Percentiles rank a stretch among this genome's conserved stretches.
phyloP scores from a whole-genome alignment of 352 stramenopile genomes.

The Pythium oligandrum region DNA sequence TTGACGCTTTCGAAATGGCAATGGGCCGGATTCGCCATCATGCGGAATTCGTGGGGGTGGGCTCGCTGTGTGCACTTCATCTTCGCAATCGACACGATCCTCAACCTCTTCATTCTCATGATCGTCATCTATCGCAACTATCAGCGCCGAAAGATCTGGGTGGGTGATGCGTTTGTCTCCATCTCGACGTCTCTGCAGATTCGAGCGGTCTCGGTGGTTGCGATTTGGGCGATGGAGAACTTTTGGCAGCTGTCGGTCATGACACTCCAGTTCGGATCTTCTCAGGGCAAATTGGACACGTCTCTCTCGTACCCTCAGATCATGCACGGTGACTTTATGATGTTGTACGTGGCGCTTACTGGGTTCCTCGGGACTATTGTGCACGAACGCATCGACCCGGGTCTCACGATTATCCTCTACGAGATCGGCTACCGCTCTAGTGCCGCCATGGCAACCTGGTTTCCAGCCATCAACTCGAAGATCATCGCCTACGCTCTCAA shows the following conservation, averaged over 20 bases:
- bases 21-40: constrained; percentile 4
- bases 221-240: constrained; percentile 24
- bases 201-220: constrained; percentile 16
- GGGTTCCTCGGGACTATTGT: constrained; percentile 18
- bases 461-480: too few species aligned
- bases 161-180: constrained; percentile 35
- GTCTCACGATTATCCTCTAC: constrained; percentile 24
- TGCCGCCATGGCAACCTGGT: background rate
- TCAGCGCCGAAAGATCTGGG: constrained; percentile 30
- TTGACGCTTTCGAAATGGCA: background rate
- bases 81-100: constrained; percentile 26
- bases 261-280: constrained; percentile 14
- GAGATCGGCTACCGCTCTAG: constrained; percentile 4
- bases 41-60: constrained; percentile 31
- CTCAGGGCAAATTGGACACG: constrained; percentile 12
- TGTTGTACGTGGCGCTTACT: constrained; percentile 22
- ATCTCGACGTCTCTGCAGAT: constrained; percentile 20
- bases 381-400: constrained; percentile 24
- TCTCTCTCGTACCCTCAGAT: constrained; percentile 26
- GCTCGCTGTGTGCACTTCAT: constrained; percentile 35
- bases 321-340: constrained; percentile 30
- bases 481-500: too few species aligned
- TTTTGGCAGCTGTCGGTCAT: constrained; percentile 39
- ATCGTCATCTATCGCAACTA: constrained; percentile 28
- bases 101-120: constrained; percentile 24